phyloP scores from a whole-genome alignment of 2,329 filamentous ascomycete genomes.

The Fusarium circinatum region DNA sequence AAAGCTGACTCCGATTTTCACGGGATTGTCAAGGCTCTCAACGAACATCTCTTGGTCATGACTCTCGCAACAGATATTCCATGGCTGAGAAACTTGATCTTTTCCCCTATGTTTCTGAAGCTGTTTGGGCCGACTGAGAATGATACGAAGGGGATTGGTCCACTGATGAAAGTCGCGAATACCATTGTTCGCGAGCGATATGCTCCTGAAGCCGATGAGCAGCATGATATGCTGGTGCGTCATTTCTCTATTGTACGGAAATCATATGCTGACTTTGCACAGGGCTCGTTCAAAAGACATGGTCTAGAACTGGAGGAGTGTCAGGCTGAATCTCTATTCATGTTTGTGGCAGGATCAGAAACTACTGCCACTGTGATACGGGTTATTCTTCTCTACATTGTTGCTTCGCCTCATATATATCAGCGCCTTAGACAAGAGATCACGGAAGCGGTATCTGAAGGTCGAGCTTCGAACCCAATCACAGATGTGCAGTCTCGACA shows the following conservation, averaged over 20 bases:
- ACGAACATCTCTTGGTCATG: neutral
- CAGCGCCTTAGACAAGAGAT: neutral
- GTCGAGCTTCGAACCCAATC: neutral
- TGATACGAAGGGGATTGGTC: neutral
- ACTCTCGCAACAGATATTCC: neutral
- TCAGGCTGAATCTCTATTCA: neutral
- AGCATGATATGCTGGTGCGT: neutral
- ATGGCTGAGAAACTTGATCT: neutral
- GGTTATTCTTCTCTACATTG: neutral
- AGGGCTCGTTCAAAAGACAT: neutral
- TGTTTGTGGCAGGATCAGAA: neutral
- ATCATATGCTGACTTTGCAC: neutral
- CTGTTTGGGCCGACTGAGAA: neutral
- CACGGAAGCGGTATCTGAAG: neutral
- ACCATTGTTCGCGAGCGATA: neutral
- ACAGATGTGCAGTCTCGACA: neutral
- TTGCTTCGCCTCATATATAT: neutral
- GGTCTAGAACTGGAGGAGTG: neutral
- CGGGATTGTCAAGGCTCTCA: neutral
- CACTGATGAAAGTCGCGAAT: neutral
- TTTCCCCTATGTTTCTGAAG: neutral
- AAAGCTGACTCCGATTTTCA: neutral
- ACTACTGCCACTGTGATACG: neutral
- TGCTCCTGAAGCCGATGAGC: neutral
- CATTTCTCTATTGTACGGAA: fast-evolving